phyloP scores from a whole-genome alignment of 305 asterid genomes.

The Fraxinus platypoda region DNA sequence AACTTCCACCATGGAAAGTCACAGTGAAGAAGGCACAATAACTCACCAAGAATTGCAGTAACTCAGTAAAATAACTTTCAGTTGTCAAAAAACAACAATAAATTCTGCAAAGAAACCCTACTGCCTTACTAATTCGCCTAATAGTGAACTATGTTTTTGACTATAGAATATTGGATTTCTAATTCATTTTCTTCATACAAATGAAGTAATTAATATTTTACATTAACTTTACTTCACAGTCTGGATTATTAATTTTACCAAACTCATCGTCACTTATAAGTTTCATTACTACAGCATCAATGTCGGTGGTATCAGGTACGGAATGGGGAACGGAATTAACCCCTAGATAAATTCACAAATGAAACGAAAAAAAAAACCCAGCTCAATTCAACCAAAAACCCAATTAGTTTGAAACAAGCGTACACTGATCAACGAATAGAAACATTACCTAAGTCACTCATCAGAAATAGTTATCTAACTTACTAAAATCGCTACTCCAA shows the following conservation, averaged over 20 bases:
- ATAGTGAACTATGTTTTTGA: neutral
- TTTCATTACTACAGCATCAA: constrained; percentile 1
- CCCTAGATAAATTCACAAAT: neutral
- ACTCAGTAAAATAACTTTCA: neutral
- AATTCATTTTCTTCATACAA: neutral
- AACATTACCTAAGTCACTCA: neutral
- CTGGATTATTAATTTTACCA: neutral
- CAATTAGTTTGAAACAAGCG: neutral
- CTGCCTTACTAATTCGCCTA: neutral
- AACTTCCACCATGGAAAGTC: neutral
- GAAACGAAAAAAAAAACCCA: neutral
- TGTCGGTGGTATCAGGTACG: neutral
- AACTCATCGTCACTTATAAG: neutral
- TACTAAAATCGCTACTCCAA: neutral
- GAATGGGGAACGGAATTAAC: neutral
- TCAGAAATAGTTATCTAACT: neutral
- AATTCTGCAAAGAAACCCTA: constrained; percentile 4
- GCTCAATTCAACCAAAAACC: constrained; percentile 24
- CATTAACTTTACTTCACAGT: neutral
- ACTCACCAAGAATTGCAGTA: neutral
- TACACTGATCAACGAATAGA: neutral
- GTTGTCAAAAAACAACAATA: neutral
- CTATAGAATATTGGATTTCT: neutral
- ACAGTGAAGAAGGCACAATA: neutral
- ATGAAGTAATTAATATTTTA: neutral